These are phyloP conservation scores for Penicillium verhagenii DNA, from an alignment of 495 filamentous ascomycete genomes.

Conservation along the genomic window DNA sequence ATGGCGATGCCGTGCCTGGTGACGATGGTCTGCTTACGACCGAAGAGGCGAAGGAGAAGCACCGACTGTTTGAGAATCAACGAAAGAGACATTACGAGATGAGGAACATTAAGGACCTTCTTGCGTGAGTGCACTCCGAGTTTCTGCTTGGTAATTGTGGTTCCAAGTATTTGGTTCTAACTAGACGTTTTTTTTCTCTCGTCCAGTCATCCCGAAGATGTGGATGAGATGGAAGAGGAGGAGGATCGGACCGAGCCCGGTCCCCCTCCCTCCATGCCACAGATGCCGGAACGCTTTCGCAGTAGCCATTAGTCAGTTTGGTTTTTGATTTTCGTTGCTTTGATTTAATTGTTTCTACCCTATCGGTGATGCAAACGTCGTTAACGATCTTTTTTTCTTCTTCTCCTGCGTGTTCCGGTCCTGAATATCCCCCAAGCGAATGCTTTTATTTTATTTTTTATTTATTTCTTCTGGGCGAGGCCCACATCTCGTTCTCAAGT, in stretches of 20 bases:
- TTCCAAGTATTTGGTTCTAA: neutral
- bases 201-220: conserved; percentile 46
- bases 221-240: conserved; percentile 54
- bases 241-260: conserved; percentile 37
- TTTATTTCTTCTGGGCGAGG: neutral
- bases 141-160: conserved; percentile 3
- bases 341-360: neutral
- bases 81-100: conserved; percentile 98
- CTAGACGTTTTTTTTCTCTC: neutral
- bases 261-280: conserved; percentile 33
- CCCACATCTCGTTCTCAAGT: neutral
- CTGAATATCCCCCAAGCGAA: conserved; percentile 1
- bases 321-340: neutral
- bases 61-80: conserved; percentile 83
- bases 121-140: conserved; percentile 57
- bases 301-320: conserved; percentile 14
- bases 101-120: conserved; percentile 85
- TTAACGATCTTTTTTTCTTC: conserved; percentile 21
- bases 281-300: conserved; percentile 33
- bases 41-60: conserved; percentile 83
- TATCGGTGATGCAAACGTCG: neutral
- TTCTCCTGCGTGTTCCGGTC: conserved; percentile 4
- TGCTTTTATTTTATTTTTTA: neutral
- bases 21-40: conserved; percentile 60
- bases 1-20: conserved; percentile 53